These are phyloP conservation scores for Cupressus sempervirens DNA, from an alignment of 75 land plant genomes.

Conservation along the genomic window DNA sequence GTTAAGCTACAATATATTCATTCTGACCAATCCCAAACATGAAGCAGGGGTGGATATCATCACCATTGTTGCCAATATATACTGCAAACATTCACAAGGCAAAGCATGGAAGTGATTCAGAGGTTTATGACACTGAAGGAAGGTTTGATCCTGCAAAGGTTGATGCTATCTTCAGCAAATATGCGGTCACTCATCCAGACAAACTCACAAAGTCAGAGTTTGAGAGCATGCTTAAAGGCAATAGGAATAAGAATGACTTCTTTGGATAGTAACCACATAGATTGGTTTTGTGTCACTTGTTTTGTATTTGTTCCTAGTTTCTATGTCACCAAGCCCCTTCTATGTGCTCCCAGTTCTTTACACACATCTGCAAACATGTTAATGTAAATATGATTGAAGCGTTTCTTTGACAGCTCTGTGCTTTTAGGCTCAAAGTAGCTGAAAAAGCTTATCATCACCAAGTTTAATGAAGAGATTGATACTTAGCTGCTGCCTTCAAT, in stretches of 20 bases:
- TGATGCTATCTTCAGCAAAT: constrained; percentile 39
- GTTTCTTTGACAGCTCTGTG: too few relatives aligned
- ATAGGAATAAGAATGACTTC: constrained; percentile 27
- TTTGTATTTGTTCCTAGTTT: neutral
- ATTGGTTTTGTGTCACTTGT: neutral
- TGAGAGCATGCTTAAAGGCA: constrained; percentile 22
- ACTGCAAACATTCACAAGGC: constrained; percentile 27
- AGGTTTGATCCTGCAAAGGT: constrained; percentile 35
- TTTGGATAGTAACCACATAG: constrained; percentile 33
- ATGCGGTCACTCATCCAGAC: constrained; percentile 22
- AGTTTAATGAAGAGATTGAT: too few relatives aligned
- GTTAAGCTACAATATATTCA: neutral
- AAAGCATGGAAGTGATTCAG: constrained; percentile 52
- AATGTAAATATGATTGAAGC: too few relatives aligned
- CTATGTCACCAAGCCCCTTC: too few relatives aligned
- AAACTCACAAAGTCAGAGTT: constrained; percentile 24
- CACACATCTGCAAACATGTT: too few relatives aligned
- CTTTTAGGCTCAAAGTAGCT: too few relatives aligned
- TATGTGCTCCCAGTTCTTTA: too few relatives aligned
- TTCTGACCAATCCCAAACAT: neutral
- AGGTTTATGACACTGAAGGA: constrained; percentile 45
- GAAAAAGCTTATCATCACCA: too few relatives aligned
- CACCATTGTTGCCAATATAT: constrained; percentile 30
- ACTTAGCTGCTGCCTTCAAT: too few relatives aligned
- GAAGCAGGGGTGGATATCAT: constrained; percentile 35